These are phyloP conservation scores for Pythium plurisporium DNA, from an alignment of 352 stramenopile species.

Conservation along the genomic window DNA sequence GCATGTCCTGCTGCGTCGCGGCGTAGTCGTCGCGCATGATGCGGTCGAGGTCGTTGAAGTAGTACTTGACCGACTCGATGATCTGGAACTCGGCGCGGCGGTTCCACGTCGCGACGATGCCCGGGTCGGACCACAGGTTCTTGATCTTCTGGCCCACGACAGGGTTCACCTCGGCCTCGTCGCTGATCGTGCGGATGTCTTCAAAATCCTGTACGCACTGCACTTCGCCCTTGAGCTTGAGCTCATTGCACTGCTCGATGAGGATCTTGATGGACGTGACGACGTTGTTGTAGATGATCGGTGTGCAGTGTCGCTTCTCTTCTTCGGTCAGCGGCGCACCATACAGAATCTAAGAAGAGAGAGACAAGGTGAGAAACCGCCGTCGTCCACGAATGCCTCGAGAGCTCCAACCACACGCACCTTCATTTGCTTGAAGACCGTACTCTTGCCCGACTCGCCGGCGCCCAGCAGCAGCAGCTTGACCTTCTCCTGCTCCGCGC, in stretches of 20 bases:
- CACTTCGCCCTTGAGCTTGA: conserved; percentile 78
- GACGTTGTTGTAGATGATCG: conserved; percentile 91
- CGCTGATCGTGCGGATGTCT: conserved; percentile 70
- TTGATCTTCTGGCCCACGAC: conserved; percentile 91
- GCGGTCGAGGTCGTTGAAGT: conserved; percentile 94
- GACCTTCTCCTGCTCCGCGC: conserved; percentile 88
- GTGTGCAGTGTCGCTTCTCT: conserved; percentile 82
- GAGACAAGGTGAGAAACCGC: not conserved
- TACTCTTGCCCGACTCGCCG: conserved; percentile 94
- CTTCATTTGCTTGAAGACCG: conserved; percentile 93
- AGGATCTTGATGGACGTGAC: conserved; percentile 90
- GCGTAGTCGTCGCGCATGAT: conserved; percentile 93
- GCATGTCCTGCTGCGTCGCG: conserved; percentile 93
- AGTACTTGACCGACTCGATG: conserved; percentile 96
- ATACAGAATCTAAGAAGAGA: conserved; percentile 67
- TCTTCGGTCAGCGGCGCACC: conserved; percentile 80
- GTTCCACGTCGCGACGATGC: conserved; percentile 88
- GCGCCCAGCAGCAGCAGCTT: conserved; percentile 94
- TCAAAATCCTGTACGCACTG: conserved; percentile 75
- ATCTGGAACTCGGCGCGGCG: conserved; percentile 94
- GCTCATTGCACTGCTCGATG: conserved; percentile 80
- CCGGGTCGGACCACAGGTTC: conserved; percentile 91
- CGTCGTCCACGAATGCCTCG: too few relatives aligned
- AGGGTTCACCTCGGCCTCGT: conserved; percentile 87
- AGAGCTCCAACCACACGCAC: conserved; percentile 20